Conservation (phyloP, 108 stramenopile species). For the Cyclotella choctawhatcheeana region DNA sequence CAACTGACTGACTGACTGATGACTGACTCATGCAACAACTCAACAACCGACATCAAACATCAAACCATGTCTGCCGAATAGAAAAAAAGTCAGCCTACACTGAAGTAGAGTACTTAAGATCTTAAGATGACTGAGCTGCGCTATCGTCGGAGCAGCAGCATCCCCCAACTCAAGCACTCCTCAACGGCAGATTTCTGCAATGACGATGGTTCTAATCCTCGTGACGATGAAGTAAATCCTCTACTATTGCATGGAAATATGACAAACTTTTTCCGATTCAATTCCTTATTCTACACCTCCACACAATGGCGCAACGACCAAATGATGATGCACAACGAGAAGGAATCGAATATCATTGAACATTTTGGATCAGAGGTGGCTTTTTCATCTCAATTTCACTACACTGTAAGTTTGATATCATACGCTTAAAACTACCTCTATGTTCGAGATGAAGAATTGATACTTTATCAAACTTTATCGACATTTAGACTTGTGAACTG, state of each 20-base stretch:
- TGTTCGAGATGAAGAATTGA: no score
- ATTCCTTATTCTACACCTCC: background rate
- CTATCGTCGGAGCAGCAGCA: background rate
- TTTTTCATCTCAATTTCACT: slow-evolving; percentile 46
- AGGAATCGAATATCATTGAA: slow-evolving; percentile 1
- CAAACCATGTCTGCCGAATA: no score
- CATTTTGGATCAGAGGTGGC: slow-evolving; percentile 36
- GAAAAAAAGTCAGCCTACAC: no score
- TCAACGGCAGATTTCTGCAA: background rate
- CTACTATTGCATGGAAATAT: background rate
- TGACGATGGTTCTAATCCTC: no score
- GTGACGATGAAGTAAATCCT: background rate
- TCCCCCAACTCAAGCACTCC: slow-evolving; percentile 2
- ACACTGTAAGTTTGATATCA: slow-evolving; percentile 45
- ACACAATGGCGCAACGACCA: background rate
- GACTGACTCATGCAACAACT: no score
- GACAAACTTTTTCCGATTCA: background rate
- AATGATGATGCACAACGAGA: background rate
- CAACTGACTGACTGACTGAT: no score
- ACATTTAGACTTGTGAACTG: no score
- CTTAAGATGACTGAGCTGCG: slow-evolving; percentile 3
- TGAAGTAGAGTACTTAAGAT: no score
- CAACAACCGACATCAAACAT: no score
- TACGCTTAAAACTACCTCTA: no score
- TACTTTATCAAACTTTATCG: no score